These are phyloP conservation scores for Pestalotiopsis sp. DNA, from an alignment of 2,329 filamentous ascomycete genomes.

Conservation along the genomic window DNA sequence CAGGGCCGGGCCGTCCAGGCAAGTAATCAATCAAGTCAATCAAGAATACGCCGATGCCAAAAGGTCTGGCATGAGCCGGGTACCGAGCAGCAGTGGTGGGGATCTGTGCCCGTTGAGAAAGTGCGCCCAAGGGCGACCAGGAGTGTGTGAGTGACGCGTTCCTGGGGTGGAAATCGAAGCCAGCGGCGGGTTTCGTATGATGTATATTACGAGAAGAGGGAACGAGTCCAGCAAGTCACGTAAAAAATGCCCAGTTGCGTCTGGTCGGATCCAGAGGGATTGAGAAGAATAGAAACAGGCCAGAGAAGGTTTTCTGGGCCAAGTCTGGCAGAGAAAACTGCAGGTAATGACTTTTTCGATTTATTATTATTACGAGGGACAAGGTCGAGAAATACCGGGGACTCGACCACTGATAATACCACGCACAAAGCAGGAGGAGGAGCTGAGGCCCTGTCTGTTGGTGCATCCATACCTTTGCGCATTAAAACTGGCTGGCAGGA, in stretches of 20 bases:
- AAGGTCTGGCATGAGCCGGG: background rate
- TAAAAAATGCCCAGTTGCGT: background rate
- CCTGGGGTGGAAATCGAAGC: background rate
- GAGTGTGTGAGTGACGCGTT: background rate
- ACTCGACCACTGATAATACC: background rate
- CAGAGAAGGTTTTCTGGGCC: background rate
- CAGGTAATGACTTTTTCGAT: background rate
- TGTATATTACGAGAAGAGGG: background rate
- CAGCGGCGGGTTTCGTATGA: background rate
- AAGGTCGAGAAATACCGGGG: background rate
- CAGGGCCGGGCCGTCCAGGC: background rate
- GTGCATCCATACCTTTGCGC: background rate
- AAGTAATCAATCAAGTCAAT: background rate
- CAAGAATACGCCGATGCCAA: background rate
- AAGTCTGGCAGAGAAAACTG: background rate
- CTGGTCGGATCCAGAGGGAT: background rate
- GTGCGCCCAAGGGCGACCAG: background rate
- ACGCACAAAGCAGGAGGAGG: background rate
- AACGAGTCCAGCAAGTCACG: background rate
- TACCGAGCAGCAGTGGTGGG: background rate
- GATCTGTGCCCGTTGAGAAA: background rate
- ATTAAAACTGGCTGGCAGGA: background rate
- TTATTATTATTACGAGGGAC: background rate
- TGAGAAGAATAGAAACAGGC: background rate
- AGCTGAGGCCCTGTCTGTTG: background rate